Evolutionary conservation across 1,284 basidiomycete species (phyloP).

Genomic region (Pseudozyma pruni): DNA sequence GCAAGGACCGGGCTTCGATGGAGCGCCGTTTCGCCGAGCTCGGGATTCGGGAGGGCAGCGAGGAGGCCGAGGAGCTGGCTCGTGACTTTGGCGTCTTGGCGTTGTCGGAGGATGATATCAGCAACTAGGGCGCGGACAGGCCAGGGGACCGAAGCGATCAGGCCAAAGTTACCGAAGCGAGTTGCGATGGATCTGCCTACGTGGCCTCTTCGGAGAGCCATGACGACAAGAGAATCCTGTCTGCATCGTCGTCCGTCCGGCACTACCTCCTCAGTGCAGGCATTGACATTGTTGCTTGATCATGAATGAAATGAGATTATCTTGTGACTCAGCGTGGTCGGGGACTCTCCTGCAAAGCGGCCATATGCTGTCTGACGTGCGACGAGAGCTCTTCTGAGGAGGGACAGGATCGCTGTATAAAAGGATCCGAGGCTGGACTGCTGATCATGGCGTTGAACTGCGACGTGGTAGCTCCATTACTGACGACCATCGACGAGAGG

Average conservation of each 20-base stretch:
- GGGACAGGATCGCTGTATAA: conserved; percentile 12
- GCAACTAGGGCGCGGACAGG: no score
- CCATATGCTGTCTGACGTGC: conserved; percentile 40
- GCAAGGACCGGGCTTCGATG: conserved; percentile 21
- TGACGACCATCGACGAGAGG: conserved; percentile 27
- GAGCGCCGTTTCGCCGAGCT: conserved; percentile 30
- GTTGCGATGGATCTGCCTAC: no score
- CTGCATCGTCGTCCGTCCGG: no score
- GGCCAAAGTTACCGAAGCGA: no score
- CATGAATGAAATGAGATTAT: no score
- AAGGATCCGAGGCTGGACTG: conserved; percentile 17
- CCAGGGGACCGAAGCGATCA: no score
- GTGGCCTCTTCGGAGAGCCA: no score
- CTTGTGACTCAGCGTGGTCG: conserved; percentile 11
- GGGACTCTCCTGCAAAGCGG: conserved; percentile 32
- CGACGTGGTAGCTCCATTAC: conserved; percentile 1
- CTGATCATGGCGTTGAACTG: background rate
- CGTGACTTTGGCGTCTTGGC: conserved; percentile 32
- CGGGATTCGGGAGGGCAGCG: conserved; percentile 21
- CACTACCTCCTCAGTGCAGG: no score
- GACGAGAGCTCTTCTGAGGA: conserved; percentile 26
- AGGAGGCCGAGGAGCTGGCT: conserved; percentile 28
- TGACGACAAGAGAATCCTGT: no score
- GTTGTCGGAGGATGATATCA: conserved; percentile 21
- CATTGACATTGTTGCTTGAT: background rate